Conservation (phyloP, 495 filamentous ascomycete genomes). For the Aspergillus heteromorphus region DNA sequence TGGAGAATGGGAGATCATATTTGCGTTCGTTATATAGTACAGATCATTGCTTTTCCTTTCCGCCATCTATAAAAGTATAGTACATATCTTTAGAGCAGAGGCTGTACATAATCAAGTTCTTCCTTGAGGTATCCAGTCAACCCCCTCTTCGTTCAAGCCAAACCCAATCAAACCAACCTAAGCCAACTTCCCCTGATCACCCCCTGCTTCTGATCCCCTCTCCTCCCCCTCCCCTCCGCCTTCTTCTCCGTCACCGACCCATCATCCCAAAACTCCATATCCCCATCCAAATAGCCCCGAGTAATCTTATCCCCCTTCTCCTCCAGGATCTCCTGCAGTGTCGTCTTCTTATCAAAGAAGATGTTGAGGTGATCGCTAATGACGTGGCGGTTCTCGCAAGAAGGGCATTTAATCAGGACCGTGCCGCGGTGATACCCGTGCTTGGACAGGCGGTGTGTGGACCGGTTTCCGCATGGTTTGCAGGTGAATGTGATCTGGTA, state of each 20-base stretch:
- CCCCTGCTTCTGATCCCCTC: no score
- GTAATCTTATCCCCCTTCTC: conserved; percentile 29
- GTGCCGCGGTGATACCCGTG: conserved; percentile 90
- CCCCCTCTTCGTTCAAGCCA: not conserved
- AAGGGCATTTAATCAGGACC: conserved; percentile 79
- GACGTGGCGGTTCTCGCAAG: conserved; percentile 78
- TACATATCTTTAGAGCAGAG: conserved; percentile 20
- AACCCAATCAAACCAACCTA: not conserved
- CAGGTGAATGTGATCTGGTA: conserved; percentile 92
- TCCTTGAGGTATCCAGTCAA: conserved; percentile 12
- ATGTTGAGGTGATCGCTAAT: conserved; percentile 80
- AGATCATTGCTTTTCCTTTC: not conserved
- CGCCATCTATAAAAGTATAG: conserved; percentile 6
- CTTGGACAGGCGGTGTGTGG: conserved; percentile 74
- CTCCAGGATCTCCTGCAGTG: conserved; percentile 31
- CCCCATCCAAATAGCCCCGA: conserved; percentile 41
- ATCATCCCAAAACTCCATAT: conserved; percentile 68
- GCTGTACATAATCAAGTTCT: conserved; percentile 7
- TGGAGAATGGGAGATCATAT: conserved; percentile 3
- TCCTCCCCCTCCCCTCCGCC: conserved; percentile 1
- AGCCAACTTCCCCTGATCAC: not conserved
- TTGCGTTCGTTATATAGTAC: not conserved
- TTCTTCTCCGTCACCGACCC: conserved; percentile 31
- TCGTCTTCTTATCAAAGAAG: conserved; percentile 38
- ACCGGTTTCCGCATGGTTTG: conserved; percentile 71